Evolutionary conservation across 2,329 filamentous ascomycete species (phyloP).

Genomic region (Cryphonectria carpinicola): DNA sequence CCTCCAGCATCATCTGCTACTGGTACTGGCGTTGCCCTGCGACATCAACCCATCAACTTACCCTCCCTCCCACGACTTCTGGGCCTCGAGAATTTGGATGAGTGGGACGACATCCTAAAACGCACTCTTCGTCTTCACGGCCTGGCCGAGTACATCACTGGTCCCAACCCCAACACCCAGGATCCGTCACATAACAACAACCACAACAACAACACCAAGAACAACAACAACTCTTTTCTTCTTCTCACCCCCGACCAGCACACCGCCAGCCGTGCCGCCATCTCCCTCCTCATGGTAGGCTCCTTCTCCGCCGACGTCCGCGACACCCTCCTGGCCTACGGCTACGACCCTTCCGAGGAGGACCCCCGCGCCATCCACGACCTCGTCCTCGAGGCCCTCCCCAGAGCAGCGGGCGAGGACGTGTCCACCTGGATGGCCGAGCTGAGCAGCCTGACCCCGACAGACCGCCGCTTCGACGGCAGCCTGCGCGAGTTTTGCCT

Average conservation of each 20-base stretch:
- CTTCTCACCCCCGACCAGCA: conserved; percentile 18
- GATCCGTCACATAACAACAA: conserved; percentile 4
- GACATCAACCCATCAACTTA: conserved; percentile 16
- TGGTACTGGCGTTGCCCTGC: neutral
- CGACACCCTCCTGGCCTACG: conserved; percentile 27
- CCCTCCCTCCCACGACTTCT: conserved; percentile 23
- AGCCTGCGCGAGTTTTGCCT: conserved; percentile 25
- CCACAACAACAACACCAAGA: neutral
- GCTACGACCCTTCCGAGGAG: conserved; percentile 25
- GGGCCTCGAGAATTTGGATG: conserved; percentile 27
- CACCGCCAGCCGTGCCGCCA: conserved; percentile 21
- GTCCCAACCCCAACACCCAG: conserved; percentile 20
- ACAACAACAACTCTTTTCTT: neutral
- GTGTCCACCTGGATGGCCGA: conserved; percentile 24
- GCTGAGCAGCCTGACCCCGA: conserved; percentile 22
- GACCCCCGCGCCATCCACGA: conserved; percentile 24
- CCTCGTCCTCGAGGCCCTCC: conserved; percentile 25
- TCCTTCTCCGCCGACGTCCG: conserved; percentile 27
- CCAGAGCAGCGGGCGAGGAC: conserved; percentile 23
- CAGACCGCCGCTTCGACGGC: conserved; percentile 25
- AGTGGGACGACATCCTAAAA: conserved; percentile 27
- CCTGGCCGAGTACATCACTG: conserved; percentile 21
- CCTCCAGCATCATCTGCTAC: neutral
- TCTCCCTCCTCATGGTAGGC: conserved; percentile 28
- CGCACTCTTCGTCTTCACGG: conserved; percentile 24